phyloP scores from a whole-genome alignment of 345 rosid species.

The Citrus australasica region DNA sequence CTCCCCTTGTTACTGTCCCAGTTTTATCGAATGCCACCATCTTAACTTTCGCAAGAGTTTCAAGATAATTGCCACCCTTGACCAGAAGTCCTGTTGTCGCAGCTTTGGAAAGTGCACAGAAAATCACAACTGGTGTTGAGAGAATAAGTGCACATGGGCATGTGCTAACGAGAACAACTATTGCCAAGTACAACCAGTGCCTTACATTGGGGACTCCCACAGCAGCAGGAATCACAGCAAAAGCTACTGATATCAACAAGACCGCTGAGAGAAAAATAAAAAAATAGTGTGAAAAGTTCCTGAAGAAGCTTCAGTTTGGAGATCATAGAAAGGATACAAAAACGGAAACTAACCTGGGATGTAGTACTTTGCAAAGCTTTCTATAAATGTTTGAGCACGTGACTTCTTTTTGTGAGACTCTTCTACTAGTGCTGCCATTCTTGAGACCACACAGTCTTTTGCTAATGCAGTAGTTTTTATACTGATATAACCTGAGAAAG shows the following conservation, averaged over 20 bases:
- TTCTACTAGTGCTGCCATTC: conserved; percentile 89
- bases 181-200: conserved; percentile 72
- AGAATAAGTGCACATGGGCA: conserved; percentile 93
- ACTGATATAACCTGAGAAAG: conserved; percentile 53
- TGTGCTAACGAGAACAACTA: conserved; percentile 79
- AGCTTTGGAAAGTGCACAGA: conserved; percentile 85
- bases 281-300: background rate
- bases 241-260: conserved; percentile 44
- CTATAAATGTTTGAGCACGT: conserved; percentile 70
- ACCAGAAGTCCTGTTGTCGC: conserved; percentile 78
- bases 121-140: conserved; percentile 89
- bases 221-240: conserved; percentile 58
- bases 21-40: conserved; percentile 84
- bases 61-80: conserved; percentile 85
- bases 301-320: too few relatives aligned
- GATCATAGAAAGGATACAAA: too few relatives aligned
- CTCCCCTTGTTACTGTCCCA: conserved; percentile 86
- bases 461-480: conserved; percentile 78
- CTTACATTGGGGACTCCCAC: conserved; percentile 32
- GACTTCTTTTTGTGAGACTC: conserved; percentile 89
- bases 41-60: conserved; percentile 68
- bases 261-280: conserved; percentile 43
- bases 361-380: conserved; percentile 66
- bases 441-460: conserved; percentile 81
- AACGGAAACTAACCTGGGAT: conserved; percentile 61